Percentiles rank a stretch among this genome's conserved stretches.
Evolutionary conservation across 495 filamentous ascomycete genomes (phyloP).

Genomic region (Podospora sp.): DNA sequence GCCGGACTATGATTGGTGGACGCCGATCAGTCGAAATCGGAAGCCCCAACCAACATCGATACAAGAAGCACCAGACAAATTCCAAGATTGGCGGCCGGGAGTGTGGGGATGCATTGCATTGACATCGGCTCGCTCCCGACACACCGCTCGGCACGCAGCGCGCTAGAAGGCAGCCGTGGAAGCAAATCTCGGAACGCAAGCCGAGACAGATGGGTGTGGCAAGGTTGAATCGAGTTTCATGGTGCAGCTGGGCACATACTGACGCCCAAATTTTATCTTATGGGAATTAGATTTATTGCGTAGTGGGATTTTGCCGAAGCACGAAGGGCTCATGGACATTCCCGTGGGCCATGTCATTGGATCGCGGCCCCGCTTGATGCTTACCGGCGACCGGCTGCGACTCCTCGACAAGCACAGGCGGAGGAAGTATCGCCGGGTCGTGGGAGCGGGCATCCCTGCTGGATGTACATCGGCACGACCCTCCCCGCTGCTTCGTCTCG

Average conservation of each 20-base stretch:
- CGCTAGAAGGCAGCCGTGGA: neutral
- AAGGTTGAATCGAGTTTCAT: neutral
- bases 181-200: neutral
- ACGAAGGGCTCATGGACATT: no score
- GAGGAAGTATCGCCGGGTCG: conserved; percentile 26
- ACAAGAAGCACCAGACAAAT: no score
- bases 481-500: neutral
- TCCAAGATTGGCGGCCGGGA: conserved; percentile 24
- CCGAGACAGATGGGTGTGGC: conserved; percentile 1
- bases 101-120: conserved; percentile 15
- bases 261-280: neutral
- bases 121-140: conserved; percentile 10
- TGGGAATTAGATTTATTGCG: neutral
- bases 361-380: conserved; percentile 19
- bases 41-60: no score
- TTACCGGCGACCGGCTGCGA: neutral
- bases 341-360: neutral
- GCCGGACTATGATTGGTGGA: no score
- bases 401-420: conserved; percentile 7
- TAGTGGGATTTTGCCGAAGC: neutral
- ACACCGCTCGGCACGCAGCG: neutral
- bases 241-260: neutral
- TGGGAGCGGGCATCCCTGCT: neutral
- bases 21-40: no score
- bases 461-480: conserved; percentile 4